These are phyloP conservation scores for Pseudocercospora cruenta DNA, from an alignment of 2,329 filamentous ascomycete genomes.

Conservation along the genomic window DNA sequence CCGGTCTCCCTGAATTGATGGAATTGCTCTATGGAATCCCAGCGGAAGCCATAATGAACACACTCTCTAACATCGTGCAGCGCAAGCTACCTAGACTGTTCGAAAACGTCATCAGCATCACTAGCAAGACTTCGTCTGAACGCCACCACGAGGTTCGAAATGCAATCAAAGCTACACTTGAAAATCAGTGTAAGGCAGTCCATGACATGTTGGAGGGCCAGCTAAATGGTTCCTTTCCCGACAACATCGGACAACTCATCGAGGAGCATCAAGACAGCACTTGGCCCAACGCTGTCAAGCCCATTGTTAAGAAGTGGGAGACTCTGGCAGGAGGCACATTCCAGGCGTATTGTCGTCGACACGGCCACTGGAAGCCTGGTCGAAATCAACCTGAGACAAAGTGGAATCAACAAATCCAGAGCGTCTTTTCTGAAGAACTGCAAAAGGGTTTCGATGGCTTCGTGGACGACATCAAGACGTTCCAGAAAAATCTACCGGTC, in stretches of 20 bases:
- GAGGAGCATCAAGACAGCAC: not conserved
- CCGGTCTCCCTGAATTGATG: slow-evolving; percentile 27
- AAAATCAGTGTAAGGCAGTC: not conserved
- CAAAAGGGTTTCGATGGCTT: not conserved
- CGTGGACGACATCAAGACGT: not conserved
- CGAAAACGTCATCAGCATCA: slow-evolving; percentile 9
- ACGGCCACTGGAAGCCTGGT: slow-evolving; percentile 13
- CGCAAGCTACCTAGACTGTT: slow-evolving; percentile 10
- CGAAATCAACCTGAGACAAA: not conserved
- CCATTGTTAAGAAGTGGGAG: slow-evolving; percentile 13
- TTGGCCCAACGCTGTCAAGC: not conserved
- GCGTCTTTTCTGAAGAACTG: not conserved
- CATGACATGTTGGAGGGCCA: not conserved
- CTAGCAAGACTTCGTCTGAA: slow-evolving; percentile 11
- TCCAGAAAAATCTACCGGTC: not conserved
- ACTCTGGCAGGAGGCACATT: slow-evolving; percentile 4
- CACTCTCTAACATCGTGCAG: not conserved
- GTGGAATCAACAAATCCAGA: slow-evolving; percentile 15
- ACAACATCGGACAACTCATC: not conserved
- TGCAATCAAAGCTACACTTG: not conserved
- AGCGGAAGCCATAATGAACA: slow-evolving; percentile 2
- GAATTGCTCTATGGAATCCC: slow-evolving; percentile 18
- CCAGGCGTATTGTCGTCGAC: slow-evolving; percentile 13
- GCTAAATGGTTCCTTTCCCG: not conserved
- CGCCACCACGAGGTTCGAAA: slow-evolving; percentile 8